phyloP scores from a whole-genome alignment of 805 yeast genomes.

The Schwanniomyces occidentalis region DNA sequence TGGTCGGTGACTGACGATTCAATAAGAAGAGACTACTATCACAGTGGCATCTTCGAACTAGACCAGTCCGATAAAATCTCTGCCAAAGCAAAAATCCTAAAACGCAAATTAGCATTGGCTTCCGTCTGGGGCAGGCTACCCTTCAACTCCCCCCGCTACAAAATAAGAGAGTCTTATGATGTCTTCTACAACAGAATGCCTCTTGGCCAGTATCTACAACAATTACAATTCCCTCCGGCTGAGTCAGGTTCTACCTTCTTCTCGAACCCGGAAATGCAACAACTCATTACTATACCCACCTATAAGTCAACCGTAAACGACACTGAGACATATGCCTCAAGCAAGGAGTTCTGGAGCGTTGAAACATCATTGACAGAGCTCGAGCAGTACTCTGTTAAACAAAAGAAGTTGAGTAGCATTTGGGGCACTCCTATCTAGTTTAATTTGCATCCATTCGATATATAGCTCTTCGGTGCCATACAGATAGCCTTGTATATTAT shows the following conservation, averaged over 20 bases:
- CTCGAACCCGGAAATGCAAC: not conserved
- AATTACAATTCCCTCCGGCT: not conserved
- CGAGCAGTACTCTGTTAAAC: conserved; percentile 28
- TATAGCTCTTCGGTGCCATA: too few relatives aligned
- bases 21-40: conserved; percentile 18
- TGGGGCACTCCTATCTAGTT: too few relatives aligned
- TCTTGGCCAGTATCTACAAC: not conserved
- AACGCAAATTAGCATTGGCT: conserved; percentile 9
- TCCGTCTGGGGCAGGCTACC: conserved; percentile 17
- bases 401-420: conserved; percentile 15
- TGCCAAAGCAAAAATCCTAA: conserved; percentile 2
- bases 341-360: conserved; percentile 23
- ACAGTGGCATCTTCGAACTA: conserved; percentile 2
- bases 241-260: not conserved
- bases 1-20: conserved; percentile 34
- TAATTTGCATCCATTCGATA: too few relatives aligned
- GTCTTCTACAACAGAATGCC: conserved; percentile 7
- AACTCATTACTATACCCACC: too few relatives aligned
- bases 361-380: conserved; percentile 27
- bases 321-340: not conserved
- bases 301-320: too few relatives aligned
- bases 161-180: conserved; percentile 11
- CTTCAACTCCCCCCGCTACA: conserved; percentile 22
- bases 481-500: too few relatives aligned
- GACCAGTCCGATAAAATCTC: conserved; percentile 1